Evolutionary conservation across 2,329 filamentous ascomycete genomes (phyloP), one percentile per base, ranked within the genome.

Genomic region (Triangularia verruculosa): DNA sequence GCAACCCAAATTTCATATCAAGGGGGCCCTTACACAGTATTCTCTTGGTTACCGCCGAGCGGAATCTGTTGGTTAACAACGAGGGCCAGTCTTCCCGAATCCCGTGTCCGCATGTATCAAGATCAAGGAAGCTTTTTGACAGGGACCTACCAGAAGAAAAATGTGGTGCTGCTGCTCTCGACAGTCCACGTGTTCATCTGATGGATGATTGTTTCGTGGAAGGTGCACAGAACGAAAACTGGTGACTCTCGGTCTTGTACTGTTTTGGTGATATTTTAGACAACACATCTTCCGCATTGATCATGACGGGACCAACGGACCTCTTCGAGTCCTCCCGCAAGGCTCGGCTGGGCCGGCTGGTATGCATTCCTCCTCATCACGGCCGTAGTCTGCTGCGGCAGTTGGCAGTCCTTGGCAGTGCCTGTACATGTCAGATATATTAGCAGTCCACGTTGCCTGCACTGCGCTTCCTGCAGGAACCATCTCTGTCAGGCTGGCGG

Each of bases 361-460:
- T 13, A 54, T 25, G 22, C 20, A 1, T 1, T 32, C 28, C 57
- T 43, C 57, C 8, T 52, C 52, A 28, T 32, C 27, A 25, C 32
- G 52, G 28, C 59, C 59, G 53, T 56, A 56, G 32, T 56, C 15
- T 47, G n/a, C 4, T 28, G 52, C 59, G 52, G 52, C 53, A 61
- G 59, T 57, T 34, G 59, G 24, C 34, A 61, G 32, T 43, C 52
- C 59, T 61, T 61, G 59, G 59, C 59, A 43, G 17, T 34, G 30
- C 59, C 32, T 61, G 32, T 61, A 34, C 59, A 61, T 61, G 59
- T 34, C 59, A 61, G 59, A 61, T 61, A 61, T 39, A 61, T 61
- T 61, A 55, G 32, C 43, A 47, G 15, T 61, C 32, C 32, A 17
- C 17, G 54, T 30, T 57, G 27, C 43, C 43, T 58, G 55, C 61